phyloP scores from a whole-genome alignment of 352 stramenopile species.

The Globisporangium parvum region DNA sequence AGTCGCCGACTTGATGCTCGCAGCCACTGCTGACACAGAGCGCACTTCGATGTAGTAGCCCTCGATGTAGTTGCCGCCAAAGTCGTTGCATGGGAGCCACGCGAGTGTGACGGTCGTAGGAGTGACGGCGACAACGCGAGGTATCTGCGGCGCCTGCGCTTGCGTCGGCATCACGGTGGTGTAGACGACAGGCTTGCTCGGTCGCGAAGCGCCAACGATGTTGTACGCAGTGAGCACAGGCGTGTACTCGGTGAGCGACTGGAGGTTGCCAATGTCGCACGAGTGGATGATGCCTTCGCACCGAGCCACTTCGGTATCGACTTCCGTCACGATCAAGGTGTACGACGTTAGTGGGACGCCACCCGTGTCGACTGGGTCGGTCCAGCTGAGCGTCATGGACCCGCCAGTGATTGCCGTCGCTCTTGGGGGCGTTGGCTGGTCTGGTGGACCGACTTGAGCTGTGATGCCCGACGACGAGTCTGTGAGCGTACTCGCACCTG shows the following conservation, averaged over 20 bases:
- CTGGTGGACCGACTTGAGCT: slow-evolving; percentile 16
- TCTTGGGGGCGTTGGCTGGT: slow-evolving; percentile 19
- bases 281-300: slow-evolving; percentile 40
- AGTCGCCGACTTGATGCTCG: not conserved
- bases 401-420: slow-evolving; percentile 27
- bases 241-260: slow-evolving; percentile 40
- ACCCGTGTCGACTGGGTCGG: slow-evolving; percentile 42
- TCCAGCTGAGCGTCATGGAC: slow-evolving; percentile 32
- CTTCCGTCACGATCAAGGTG: slow-evolving; percentile 19
- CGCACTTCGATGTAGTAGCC: slow-evolving; percentile 26
- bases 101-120: slow-evolving; percentile 16
- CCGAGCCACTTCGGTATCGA: slow-evolving; percentile 13
- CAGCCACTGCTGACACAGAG: not conserved
- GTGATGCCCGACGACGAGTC: slow-evolving; percentile 13
- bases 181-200: slow-evolving; percentile 15
- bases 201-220: slow-evolving; percentile 22
- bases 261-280: slow-evolving; percentile 28
- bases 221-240: slow-evolving; percentile 34
- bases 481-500: slow-evolving; percentile 24
- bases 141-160: slow-evolving; percentile 27
- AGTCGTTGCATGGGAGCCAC: slow-evolving; percentile 35
- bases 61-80: slow-evolving; percentile 39
- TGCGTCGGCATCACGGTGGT: slow-evolving; percentile 22
- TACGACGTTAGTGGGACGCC: slow-evolving; percentile 41
- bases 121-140: slow-evolving; percentile 10